Evolutionary conservation across 176 grass and related monocot genomes (phyloP), one percentile per base, ranked within the genome.

Genomic region (Pontederia crassipes): DNA sequence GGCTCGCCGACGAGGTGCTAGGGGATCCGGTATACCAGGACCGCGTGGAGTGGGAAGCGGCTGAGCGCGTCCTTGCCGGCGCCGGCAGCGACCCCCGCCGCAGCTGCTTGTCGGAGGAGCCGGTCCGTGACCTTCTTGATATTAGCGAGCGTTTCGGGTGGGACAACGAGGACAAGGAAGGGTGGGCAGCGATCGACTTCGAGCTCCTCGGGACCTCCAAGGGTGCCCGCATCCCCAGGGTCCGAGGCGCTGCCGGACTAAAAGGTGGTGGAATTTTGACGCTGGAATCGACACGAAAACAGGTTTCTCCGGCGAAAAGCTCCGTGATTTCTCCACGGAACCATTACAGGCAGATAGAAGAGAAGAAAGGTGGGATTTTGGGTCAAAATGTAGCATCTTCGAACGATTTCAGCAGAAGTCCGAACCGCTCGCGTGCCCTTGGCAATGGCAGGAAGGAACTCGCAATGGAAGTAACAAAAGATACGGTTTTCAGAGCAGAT

Each of bases 31-130:
- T 85, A 14, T 85, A 90, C 75, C 17, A 53, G 8, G 79, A 85
- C 61, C 79, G 76, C 75, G 17, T 77, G 4, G 79, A 90, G 82
- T 85, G 79, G 87, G 87, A 90, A 65, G 72, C 81, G 56, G 76
- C 61, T 18, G 78, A 80, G 65, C 65, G 32, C 32, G 32, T 40
- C 32, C 32, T 40, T 40, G 32, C 32, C 32, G 32, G 32, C 32
- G 32, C 32, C 32, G 6, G 32, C 32, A 2, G 32, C 32, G 32
- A 40, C 32, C 32, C 32, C 32, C 32, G 32, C 32, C 32, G 32
- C 32, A 40, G 32, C 32, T 40, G 32, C 32, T 40, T 40, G 32
- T 28, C 49, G 18, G n/a, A 26, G 2, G 62, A 28, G 20, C 68
- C 64, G 20, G 72, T 83, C 32, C 63, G 69, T 8, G 76, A 74